A percentile compares a stretch with the other conserved stretches of the same genome.
Conservation (phyloP, 371 early-diverging fungal species). For the Rhizopus delemar region DNA sequence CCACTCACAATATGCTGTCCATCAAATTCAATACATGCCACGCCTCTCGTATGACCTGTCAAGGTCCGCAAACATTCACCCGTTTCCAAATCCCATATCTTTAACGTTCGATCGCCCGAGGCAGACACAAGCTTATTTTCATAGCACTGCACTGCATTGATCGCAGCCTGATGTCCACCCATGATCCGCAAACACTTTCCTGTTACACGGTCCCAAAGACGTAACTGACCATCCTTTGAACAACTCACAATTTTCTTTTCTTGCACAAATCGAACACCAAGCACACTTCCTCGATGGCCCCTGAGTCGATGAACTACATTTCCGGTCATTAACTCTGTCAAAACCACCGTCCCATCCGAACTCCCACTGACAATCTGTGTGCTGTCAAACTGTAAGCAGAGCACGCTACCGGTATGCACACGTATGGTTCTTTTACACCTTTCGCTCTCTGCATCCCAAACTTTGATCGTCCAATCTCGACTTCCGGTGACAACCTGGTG, state of each 20-base stretch:
- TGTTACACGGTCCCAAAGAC: slow-evolving; percentile 77
- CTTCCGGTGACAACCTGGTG: slow-evolving; percentile 88
- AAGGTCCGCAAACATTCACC: slow-evolving; percentile 58
- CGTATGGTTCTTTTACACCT: slow-evolving; percentile 67
- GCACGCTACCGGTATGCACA: slow-evolving; percentile 89
- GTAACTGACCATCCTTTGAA: slow-evolving; percentile 90
- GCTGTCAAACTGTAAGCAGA: slow-evolving; percentile 86
- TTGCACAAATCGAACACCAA: slow-evolving; percentile 75
- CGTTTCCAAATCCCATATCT: slow-evolving; percentile 74
- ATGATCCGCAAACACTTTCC: slow-evolving; percentile 65
- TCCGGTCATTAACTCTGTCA: slow-evolving; percentile 76
- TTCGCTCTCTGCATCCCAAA: slow-evolving; percentile 71
- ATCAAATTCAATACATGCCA: slow-evolving; percentile 95
- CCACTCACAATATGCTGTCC: slow-evolving; percentile 92
- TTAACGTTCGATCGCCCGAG: slow-evolving; percentile 80
- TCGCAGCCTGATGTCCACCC: slow-evolving; percentile 72
- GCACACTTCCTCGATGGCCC: slow-evolving; percentile 78
- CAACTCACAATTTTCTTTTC: slow-evolving; percentile 78
- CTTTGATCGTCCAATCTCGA: slow-evolving; percentile 85
- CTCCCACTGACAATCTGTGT: slow-evolving; percentile 86
- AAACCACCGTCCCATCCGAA: slow-evolving; percentile 82
- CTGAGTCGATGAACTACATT: slow-evolving; percentile 6
- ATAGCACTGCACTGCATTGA: slow-evolving; percentile 74
- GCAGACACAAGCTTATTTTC: slow-evolving; percentile 70
- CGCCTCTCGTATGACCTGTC: slow-evolving; percentile 72